phyloP scores from a whole-genome alignment of 73 alveolate species.

The Tetrahymena thermophila region DNA sequence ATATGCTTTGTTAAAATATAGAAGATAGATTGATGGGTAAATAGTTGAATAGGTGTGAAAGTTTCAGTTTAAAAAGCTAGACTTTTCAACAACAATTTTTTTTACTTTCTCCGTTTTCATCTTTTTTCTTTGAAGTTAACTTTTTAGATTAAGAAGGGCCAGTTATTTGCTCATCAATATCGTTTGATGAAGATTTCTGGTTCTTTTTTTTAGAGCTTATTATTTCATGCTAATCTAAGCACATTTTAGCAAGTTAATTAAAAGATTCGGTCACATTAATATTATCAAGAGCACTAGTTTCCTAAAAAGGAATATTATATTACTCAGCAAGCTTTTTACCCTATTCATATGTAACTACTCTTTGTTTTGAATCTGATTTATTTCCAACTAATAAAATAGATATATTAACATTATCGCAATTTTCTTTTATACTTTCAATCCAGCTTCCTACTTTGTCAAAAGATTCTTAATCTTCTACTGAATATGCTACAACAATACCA shows the following conservation, averaged over 20 bases:
- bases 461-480: slow-evolving; percentile 61
- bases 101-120: not conserved
- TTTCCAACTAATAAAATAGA: not conserved
- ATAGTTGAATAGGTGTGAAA: too few species aligned
- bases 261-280: not conserved
- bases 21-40: too few species aligned
- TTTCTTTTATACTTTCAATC: slow-evolving; percentile 29
- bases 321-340: not conserved
- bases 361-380: not conserved
- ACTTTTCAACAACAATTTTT: not conserved
- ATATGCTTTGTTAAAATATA: not conserved
- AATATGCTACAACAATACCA: slow-evolving; percentile 64
- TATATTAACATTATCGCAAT: not conserved
- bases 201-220: not conserved
- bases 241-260: not conserved
- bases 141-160: not conserved
- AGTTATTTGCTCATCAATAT: not conserved
- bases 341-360: not conserved
- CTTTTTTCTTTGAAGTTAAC: not conserved
- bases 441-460: slow-evolving; percentile 42
- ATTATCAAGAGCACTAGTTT: not conserved
- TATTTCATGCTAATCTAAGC: not conserved
- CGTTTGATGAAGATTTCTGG: not conserved
- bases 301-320: not conserved
- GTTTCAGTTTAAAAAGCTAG: not conserved